phyloP scores from a whole-genome alignment of 164 flowering plant species.

The Vitis rupestris region DNA sequence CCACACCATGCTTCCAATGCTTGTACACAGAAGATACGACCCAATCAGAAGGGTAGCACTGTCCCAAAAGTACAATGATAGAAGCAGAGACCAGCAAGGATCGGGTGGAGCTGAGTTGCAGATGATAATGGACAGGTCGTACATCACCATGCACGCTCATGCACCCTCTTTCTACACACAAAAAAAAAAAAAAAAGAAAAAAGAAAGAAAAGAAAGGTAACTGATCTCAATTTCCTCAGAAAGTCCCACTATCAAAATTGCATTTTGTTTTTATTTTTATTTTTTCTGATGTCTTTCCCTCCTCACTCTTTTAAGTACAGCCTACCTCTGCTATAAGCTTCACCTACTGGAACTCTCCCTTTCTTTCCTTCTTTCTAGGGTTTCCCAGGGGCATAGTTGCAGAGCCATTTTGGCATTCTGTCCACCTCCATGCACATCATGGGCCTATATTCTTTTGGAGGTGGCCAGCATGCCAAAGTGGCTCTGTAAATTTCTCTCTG shows the following conservation, averaged over 20 bases:
- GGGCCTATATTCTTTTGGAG: constrained; percentile 16
- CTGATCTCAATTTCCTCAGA: too few species aligned
- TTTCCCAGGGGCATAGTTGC: constrained; percentile 32
- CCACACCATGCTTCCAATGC: neutral
- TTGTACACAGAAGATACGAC: neutral
- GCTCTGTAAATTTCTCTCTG: constrained; percentile 41
- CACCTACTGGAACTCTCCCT: constrained; percentile 2
- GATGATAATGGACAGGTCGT: constrained; percentile 9
- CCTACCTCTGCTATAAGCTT: neutral
- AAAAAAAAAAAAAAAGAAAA: too few species aligned
- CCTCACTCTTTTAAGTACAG: constrained; percentile 6
- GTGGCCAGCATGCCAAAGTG: constrained; percentile 41
- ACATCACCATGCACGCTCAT: constrained; percentile 46
- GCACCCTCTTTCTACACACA: constrained; percentile 21
- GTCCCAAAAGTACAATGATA: neutral
- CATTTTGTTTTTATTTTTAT: too few species aligned
- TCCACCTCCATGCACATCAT: constrained; percentile 36
- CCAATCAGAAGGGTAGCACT: neutral
- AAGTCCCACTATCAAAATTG: too few species aligned
- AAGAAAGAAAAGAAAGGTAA: too few species aligned
- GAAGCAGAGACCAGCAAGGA: neutral
- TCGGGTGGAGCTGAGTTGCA: neutral
- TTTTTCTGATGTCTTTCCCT: neutral
- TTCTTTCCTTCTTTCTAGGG: constrained; percentile 12
- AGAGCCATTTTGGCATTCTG: constrained; percentile 55